Conservation (phyloP, 108 stramenopile genomes). For the Cyclostephanos tholiformis region DNA sequence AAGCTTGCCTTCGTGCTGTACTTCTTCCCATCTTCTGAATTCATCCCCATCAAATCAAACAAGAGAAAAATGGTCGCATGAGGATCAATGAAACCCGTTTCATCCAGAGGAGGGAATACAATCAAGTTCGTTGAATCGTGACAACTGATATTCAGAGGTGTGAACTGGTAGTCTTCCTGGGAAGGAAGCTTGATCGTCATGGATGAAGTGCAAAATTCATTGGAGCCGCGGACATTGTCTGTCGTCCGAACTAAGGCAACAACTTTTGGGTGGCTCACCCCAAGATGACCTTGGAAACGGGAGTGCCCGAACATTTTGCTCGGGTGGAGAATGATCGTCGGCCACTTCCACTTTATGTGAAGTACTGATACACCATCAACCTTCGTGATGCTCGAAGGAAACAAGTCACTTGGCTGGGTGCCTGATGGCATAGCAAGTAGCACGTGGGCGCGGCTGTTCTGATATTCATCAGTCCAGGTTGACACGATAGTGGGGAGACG, state of each 20-base stretch:
- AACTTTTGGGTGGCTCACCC: neutral
- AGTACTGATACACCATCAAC: neutral
- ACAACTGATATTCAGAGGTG: neutral
- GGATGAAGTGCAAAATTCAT: neutral
- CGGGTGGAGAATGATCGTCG: neutral
- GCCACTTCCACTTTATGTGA: slow-evolving; percentile 1
- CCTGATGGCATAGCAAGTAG: slow-evolving; percentile 1
- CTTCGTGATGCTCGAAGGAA: neutral
- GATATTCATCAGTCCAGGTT: slow-evolving; percentile 1
- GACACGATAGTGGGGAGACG: slow-evolving; percentile 1
- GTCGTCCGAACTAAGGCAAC: neutral
- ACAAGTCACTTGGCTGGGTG: neutral
- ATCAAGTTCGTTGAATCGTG: neutral
- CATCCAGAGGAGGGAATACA: neutral
- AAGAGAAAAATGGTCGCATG: slow-evolving; percentile 3
- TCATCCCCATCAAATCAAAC: slow-evolving; percentile 1
- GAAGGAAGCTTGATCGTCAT: slow-evolving; percentile 1
- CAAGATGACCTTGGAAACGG: slow-evolving; percentile 1
- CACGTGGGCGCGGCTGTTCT: slow-evolving; percentile 2
- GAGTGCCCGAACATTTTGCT: neutral
- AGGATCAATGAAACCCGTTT: slow-evolving; percentile 1
- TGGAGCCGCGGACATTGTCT: neutral
- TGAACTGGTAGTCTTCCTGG: slow-evolving; percentile 3
- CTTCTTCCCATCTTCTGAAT: neutral
- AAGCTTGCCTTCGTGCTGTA: slow-evolving; percentile 1